These are phyloP conservation scores for Septoria linicola DNA, from an alignment of 2,329 filamentous ascomycete genomes.

Conservation along the genomic window DNA sequence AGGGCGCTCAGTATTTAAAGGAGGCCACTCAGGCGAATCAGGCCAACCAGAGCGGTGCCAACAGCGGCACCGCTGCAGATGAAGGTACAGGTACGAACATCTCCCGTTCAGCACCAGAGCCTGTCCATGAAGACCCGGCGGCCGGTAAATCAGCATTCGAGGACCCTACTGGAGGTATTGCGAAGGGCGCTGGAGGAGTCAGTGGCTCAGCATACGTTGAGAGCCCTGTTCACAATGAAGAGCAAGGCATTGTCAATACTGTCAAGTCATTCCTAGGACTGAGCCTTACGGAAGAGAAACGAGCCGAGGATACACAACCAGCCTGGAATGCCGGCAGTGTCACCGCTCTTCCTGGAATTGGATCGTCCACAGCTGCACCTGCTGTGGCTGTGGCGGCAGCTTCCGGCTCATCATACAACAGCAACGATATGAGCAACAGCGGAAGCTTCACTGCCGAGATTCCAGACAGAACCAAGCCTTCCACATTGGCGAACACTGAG, in stretches of 20 bases:
- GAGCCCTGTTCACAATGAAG: conserved; percentile 22
- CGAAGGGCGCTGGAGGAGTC: conserved; percentile 25
- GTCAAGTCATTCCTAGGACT: conserved; percentile 29
- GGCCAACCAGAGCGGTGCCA: conserved; percentile 6
- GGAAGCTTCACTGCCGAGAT: conserved; percentile 19
- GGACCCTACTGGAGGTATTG: conserved; percentile 24
- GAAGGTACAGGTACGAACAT: conserved; percentile 16
- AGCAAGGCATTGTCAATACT: conserved; percentile 25
- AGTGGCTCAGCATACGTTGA: conserved; percentile 23
- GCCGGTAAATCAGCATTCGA: conserved; percentile 27
- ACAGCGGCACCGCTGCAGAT: conserved; percentile 1
- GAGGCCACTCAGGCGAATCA: conserved; percentile 16
- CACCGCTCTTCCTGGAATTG: conserved; percentile 8
- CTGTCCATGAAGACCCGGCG: conserved; percentile 18
- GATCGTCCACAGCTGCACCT: conserved; percentile 16
- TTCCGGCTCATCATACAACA: conserved; percentile 7
- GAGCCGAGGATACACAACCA: conserved; percentile 14
- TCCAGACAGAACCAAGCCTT: conserved; percentile 14
- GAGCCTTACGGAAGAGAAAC: conserved; percentile 18
- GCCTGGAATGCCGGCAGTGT: conserved; percentile 12
- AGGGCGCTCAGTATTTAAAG: conserved; percentile 30
- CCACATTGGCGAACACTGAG: not conserved
- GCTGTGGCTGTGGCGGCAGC: conserved; percentile 16
- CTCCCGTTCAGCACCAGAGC: conserved; percentile 3
- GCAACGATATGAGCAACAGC: not conserved